Evolutionary conservation across 2,329 filamentous ascomycete genomes (phyloP), one percentile per base, ranked within the genome.

Genomic region (Xylaria digitata): DNA sequence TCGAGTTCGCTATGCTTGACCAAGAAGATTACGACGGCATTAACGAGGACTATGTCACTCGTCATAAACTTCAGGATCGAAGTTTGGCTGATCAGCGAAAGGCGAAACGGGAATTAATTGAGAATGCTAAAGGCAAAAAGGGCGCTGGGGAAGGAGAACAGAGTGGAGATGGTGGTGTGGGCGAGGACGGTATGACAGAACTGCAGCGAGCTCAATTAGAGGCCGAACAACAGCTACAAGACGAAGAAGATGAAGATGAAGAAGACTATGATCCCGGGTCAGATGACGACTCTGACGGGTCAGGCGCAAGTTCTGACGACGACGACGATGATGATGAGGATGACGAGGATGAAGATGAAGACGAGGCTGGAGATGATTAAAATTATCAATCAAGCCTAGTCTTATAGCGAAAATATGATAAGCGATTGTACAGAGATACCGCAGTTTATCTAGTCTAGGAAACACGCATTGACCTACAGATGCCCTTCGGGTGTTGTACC

Each of bases 1-100:
- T 90, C 23, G 89, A 91, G 75, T 91, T 91, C 69, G 83, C 82
- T 43, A 91, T 91, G 89, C 76, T 92, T 19, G 89, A 92, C 72
- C 89, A 92, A 77, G 87, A 88, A 70, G 88, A 92, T 74, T 91
- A 89, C 67, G 81, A 79, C 4, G 86, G 84, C 23, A 91, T 92
- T 67, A 87, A 90, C 72, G 84, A 86, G 69, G 76, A 74, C n/a
- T 92, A 89, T 72, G 82, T 91, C 53, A 84, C 85, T 72, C 82
- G 82, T 9, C 85, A 91, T 70, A 82, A 85, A 0, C 81, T 92
- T 30, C 87, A 90, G 68, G 89, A 92, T 73, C 82, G 87, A 66
- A 91, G 89, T 74, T 88, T 92, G 87, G 89, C 89, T 0, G 89
- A 91, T 74, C 85, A 87, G 74, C 80, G 89, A 58, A 89, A 89